phyloP scores from a whole-genome alignment of 176 grass and related monocot species.

The Oropetium thomaeum region DNA sequence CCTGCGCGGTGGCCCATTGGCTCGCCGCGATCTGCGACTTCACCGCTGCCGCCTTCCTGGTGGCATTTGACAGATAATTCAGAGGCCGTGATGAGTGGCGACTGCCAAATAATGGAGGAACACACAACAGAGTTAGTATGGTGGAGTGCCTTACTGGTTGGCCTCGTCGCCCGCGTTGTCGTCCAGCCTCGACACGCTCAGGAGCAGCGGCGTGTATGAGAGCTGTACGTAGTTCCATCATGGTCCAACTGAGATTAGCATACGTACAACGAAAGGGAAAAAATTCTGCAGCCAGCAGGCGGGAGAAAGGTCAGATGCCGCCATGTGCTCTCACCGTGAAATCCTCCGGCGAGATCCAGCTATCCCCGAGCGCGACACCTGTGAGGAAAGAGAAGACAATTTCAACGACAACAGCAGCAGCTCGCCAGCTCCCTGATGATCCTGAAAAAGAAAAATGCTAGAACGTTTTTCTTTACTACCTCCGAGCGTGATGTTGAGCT shows the following conservation, averaged over 20 bases:
- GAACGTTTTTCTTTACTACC: too few relatives aligned
- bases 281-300: not conserved
- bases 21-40: slow-evolving; percentile 41
- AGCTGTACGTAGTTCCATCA: slow-evolving; percentile 35
- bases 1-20: slow-evolving; percentile 14
- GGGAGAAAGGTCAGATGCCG: too few relatives aligned
- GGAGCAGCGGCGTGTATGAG: slow-evolving; percentile 60
- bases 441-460: too few relatives aligned
- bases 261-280: not conserved
- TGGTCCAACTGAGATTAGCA: not conserved
- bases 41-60: slow-evolving; percentile 57
- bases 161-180: slow-evolving; percentile 47
- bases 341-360: slow-evolving; percentile 81
- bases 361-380: slow-evolving; percentile 75
- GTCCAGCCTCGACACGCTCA: slow-evolving; percentile 61
- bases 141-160: slow-evolving; percentile 27
- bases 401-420: too few relatives aligned
- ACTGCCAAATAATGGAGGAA: not conserved
- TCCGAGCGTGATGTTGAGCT: slow-evolving; percentile 64
- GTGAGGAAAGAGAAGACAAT: not conserved
- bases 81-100: not conserved
- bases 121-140: not conserved
- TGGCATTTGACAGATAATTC: too few relatives aligned
- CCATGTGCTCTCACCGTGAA: slow-evolving; percentile 43
- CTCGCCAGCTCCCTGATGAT: too few relatives aligned